phyloP scores from a whole-genome alignment of 2,329 filamentous ascomycete genomes.

The Ceratocystis eucalypticola region DNA sequence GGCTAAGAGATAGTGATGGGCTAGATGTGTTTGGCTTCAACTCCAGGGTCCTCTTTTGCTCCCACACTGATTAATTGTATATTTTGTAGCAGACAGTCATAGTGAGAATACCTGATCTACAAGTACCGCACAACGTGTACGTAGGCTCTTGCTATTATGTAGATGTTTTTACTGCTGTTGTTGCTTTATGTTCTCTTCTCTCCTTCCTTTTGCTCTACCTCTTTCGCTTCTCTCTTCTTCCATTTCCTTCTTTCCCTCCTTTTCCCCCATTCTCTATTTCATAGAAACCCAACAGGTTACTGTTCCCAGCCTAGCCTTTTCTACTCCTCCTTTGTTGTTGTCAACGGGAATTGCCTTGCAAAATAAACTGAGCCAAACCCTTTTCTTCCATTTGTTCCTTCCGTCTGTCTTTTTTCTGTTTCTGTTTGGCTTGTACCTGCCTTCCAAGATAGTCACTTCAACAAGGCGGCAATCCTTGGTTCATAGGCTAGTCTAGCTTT shows the following conservation, averaged over 20 bases:
- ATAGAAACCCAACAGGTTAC: background rate
- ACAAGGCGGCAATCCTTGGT: too few species aligned
- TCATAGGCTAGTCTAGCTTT: background rate
- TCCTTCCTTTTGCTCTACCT: background rate
- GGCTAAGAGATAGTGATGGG: too few species aligned
- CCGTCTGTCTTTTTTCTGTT: background rate
- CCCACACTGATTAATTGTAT: too few species aligned
- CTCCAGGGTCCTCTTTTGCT: too few species aligned
- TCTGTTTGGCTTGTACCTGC: background rate
- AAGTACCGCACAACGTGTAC: too few species aligned
- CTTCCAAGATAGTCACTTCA: background rate
- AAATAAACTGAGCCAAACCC: constrained; percentile 11
- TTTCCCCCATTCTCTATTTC: background rate
- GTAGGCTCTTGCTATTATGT: too few species aligned
- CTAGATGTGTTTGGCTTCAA: too few species aligned
- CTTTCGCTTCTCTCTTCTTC: background rate
- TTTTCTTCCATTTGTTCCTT: constrained; percentile 15
- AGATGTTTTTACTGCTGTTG: too few species aligned
- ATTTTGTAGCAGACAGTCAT: too few species aligned
- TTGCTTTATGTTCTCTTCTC: too few species aligned
- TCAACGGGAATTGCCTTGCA: background rate
- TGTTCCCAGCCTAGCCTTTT: background rate
- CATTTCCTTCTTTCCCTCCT: background rate
- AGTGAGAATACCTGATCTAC: too few species aligned
- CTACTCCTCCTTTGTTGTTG: background rate